Base-by-base conservation (phyloP, 2,329 filamentous ascomycete species). In the Fusarium gaditjirri region DNA sequence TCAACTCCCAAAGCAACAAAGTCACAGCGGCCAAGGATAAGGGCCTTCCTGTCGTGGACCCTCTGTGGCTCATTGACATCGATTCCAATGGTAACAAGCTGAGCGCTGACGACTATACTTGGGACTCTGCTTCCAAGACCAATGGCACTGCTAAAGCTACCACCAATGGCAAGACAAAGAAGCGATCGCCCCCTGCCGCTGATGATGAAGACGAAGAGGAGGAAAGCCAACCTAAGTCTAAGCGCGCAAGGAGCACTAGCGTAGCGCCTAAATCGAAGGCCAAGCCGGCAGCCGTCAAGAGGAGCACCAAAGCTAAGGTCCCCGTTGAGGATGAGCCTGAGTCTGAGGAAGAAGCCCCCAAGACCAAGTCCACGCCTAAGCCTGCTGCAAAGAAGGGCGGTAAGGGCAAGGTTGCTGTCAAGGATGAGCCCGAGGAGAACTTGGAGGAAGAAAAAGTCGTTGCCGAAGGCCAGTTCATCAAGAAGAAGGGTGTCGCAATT, bases 21-120 rank as follows among this genome's bases (percentile, higher is more conserved):
- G 86, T 88, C 71, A 82, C 82, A 73, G 79, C 86, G 21, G 87
- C 85, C 8, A 78, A 82, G 14, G 73, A 82, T 17, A 82, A 85
- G 38, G 82, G 78, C 25, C 80, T 92, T 17, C 84, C 84, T 6
- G 84, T 93, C 49, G 86, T 94, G 31, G 84, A 80, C 14, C 78
- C 91, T 1, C 81, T 87, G 19, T 94, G 92, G 92, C 81, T 91
- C n/a, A 70, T 87, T 4, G 86, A 90, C n/a, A 90, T 86, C 27
- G 81, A 87, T 41, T 65, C 70, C 14, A 62, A 78, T 42, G 71
- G 75, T 29, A 73, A 70, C 53, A 71, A 73, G 46, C 68, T 79
- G 17, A 67, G 70, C 25, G 72, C 65, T 3, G 75, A 78, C 29
- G 71, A 73, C 25, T 79, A 78, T 33, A 46, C 65, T 29, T 81